These are phyloP conservation scores for Dictyostelium intermedium DNA, from an alignment of 78 protist species.

Conservation along the genomic window DNA sequence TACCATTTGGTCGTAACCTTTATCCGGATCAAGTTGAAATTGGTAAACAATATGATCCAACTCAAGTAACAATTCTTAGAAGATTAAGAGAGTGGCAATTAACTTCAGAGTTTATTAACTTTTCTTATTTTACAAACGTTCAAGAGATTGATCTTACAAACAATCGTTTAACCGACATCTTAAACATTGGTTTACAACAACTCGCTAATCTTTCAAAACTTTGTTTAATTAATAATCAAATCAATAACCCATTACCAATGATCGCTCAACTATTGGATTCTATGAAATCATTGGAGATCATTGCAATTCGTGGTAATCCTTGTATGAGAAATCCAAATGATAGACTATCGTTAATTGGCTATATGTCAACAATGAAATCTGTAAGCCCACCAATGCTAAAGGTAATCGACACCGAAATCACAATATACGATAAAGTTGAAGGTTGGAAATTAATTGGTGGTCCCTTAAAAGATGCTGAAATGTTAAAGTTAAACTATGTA, in stretches of 20 bases:
- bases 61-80: constrained; percentile 16
- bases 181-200: constrained; percentile 33
- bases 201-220: not conserved
- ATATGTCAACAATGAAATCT: constrained; percentile 62
- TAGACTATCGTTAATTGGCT: constrained; percentile 45
- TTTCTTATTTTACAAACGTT: constrained; percentile 19
- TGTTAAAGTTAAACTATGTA: constrained; percentile 12
- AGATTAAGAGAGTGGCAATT: constrained; percentile 31
- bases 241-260: constrained; percentile 15
- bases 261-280: constrained; percentile 57
- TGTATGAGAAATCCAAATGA: constrained; percentile 35
- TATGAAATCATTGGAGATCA: constrained; percentile 29
- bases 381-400: not conserved
- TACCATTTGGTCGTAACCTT: constrained; percentile 19
- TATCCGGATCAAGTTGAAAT: constrained; percentile 62
- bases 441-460: constrained; percentile 68
- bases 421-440: constrained; percentile 68
- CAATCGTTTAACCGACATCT: constrained; percentile 21
- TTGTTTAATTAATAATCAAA: constrained; percentile 33
- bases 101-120: not conserved
- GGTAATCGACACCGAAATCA: constrained; percentile 72
- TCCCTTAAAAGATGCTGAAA: constrained; percentile 28
- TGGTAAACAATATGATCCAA: constrained; percentile 66
- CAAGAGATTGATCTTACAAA: constrained; percentile 53
- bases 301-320: constrained; percentile 77